A percentile compares a stretch with the other conserved stretches of the same genome.
Conservation (phyloP, 2,329 filamentous ascomycete genomes). For the Ramichloridium luteum region DNA sequence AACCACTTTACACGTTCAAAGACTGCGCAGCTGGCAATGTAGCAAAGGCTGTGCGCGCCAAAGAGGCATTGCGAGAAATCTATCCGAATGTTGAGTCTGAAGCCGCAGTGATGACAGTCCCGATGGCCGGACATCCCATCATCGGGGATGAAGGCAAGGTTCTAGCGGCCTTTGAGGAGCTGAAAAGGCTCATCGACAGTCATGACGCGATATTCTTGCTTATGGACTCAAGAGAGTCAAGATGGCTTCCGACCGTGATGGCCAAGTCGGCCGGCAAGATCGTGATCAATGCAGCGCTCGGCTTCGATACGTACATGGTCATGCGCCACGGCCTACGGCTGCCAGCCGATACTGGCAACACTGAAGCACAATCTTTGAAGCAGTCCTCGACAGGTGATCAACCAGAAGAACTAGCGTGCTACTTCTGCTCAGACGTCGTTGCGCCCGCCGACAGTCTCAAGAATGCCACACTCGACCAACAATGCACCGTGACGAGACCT, state of each 20-base stretch:
- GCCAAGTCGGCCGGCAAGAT: conserved; percentile 87
- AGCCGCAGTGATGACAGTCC: conserved; percentile 73
- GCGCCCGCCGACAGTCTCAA: conserved; percentile 87
- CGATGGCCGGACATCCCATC: conserved; percentile 90
- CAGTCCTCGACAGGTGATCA: conserved; percentile 27
- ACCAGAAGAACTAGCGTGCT: conserved; percentile 72
- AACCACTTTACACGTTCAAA: conserved; percentile 80
- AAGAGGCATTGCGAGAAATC: conserved; percentile 68
- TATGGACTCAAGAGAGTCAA: conserved; percentile 93
- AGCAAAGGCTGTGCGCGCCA: conserved; percentile 69
- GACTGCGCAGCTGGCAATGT: conserved; percentile 80
- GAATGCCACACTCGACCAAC: conserved; percentile 90
- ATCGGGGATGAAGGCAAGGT: conserved; percentile 54
- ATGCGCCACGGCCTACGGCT: conserved; percentile 77
- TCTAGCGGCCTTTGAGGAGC: conserved; percentile 59
- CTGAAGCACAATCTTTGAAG: conserved; percentile 1
- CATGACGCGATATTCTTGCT: conserved; percentile 94
- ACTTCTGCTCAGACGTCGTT: conserved; percentile 97
- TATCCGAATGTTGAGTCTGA: conserved; percentile 79
- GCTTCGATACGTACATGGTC: conserved; percentile 92
- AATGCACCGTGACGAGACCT: conserved; percentile 92
- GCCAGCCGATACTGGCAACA: conserved; percentile 13
- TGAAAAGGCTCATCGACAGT: conserved; percentile 62
- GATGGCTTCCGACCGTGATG: conserved; percentile 95
- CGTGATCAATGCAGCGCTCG: conserved; percentile 90